phyloP scores from a whole-genome alignment of 2,329 filamentous ascomycete species.

The Aspergillus neoniger region DNA sequence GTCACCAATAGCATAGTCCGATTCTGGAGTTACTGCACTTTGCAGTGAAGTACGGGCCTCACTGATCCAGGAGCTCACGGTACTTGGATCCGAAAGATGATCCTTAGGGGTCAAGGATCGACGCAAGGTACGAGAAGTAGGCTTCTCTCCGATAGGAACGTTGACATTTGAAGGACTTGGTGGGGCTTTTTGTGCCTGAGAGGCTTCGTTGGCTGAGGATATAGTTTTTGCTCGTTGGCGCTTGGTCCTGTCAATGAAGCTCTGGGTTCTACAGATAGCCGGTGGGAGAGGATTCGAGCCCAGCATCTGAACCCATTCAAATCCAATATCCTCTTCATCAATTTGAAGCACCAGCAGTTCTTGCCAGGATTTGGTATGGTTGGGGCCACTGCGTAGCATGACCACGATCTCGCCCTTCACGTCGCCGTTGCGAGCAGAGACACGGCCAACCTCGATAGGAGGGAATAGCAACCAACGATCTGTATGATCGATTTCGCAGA shows the following conservation, averaged over 20 bases:
- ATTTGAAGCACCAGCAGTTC: conserved; percentile 78
- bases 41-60: conserved; percentile 32
- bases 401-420: conserved; percentile 72
- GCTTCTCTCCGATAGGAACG: conserved; percentile 62
- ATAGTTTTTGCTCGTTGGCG: conserved; percentile 31
- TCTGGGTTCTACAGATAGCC: conserved; percentile 55
- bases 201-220: conserved; percentile 23
- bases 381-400: conserved; percentile 77
- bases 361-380: conserved; percentile 69
- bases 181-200: conserved; percentile 39
- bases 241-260: conserved; percentile 52
- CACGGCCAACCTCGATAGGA: conserved; percentile 70
- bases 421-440: conserved; percentile 80
- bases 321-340: conserved; percentile 73
- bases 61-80: conserved; percentile 29
- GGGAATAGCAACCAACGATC: conserved; percentile 86
- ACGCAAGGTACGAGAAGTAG: conserved; percentile 50
- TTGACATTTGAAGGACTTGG: conserved; percentile 58
- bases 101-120: conserved; percentile 33
- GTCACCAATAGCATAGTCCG: conserved; percentile 32
- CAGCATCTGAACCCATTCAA: conserved; percentile 89
- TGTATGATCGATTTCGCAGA: conserved; percentile 81
- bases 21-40: conserved; percentile 37
- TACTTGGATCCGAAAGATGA: conserved; percentile 36
- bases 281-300: conserved; percentile 65